phyloP scores from a whole-genome alignment of 768 basidiomycete genomes.

The Pholiota microspora region DNA sequence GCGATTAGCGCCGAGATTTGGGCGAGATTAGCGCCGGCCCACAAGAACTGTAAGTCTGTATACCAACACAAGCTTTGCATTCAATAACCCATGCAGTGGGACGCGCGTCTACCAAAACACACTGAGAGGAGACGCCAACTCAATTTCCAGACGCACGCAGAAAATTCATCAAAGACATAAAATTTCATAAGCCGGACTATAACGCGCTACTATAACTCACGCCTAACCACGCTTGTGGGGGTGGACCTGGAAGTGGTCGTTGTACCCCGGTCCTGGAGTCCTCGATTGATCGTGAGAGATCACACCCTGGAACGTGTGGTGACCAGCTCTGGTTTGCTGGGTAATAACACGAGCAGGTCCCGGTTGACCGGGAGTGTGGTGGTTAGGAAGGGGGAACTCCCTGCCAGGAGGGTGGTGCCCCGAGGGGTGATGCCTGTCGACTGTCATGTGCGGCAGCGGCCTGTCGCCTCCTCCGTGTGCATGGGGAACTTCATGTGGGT shows the following conservation, averaged over 20 bases:
- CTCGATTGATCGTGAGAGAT: slow-evolving; percentile 7
- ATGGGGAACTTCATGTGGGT: background rate
- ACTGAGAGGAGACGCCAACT: no score
- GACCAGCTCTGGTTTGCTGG: slow-evolving; percentile 1
- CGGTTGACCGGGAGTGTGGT: background rate
- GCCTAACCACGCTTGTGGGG: no score
- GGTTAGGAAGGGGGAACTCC: background rate
- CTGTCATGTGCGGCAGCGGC: slow-evolving; percentile 3
- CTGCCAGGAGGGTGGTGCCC: background rate
- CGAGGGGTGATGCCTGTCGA: background rate
- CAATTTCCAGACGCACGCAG: no score
- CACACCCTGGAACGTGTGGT: slow-evolving; percentile 7
- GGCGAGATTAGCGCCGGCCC: no score
- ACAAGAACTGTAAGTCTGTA: no score
- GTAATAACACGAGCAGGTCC: slow-evolving; percentile 11
- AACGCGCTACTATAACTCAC: no score
- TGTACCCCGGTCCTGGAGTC: background rate
- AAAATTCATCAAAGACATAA: no score
- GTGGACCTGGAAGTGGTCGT: slow-evolving; percentile 11
- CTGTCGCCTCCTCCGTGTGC: background rate
- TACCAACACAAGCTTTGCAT: no score
- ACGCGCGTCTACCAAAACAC: no score
- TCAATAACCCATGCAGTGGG: no score
- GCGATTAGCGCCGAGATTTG: no score
- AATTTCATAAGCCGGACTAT: no score